Evolutionary conservation across 345 rosid species (phyloP).

Genomic region (Dimocarpus longan): DNA sequence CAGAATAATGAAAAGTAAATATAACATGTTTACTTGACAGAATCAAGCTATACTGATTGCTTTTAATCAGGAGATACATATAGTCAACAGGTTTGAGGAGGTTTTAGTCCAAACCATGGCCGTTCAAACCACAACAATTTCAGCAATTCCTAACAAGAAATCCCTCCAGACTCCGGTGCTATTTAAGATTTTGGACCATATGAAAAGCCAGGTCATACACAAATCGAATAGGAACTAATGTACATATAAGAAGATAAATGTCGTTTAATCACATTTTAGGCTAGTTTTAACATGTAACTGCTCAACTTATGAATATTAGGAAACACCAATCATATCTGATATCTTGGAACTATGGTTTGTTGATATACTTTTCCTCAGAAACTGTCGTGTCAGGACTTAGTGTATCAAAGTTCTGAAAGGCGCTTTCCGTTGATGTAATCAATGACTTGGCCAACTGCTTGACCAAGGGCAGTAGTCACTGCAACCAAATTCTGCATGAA

Average conservation of each 20-base stretch:
- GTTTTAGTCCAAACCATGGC: not conserved
- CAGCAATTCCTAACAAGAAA: not conserved
- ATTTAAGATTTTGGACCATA: not conserved
- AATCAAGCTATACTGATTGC: not conserved
- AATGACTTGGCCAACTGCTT: constrained; percentile 51
- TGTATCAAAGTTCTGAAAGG: constrained; percentile 64
- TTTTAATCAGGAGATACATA: not conserved
- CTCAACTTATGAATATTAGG: constrained; percentile 9
- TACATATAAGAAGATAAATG: not conserved
- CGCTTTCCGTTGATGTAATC: constrained; percentile 72
- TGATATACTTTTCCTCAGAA: constrained; percentile 13
- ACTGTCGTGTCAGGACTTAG: not conserved
- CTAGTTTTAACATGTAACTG: not conserved
- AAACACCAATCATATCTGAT: constrained; percentile 17
- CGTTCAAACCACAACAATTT: not conserved
- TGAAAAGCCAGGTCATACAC: not conserved
- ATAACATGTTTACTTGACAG: not conserved
- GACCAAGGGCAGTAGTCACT: constrained; percentile 65
- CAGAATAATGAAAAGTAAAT: not conserved
- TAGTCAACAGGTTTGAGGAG: not conserved
- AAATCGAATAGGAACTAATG: not conserved
- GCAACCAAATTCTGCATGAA: constrained; percentile 76
- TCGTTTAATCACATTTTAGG: not conserved
- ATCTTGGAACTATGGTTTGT: constrained; percentile 8
- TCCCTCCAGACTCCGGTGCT: not conserved